These are phyloP conservation scores for Calonectria hawksworthii DNA, from an alignment of 2,329 filamentous ascomycete species.

Conservation along the genomic window DNA sequence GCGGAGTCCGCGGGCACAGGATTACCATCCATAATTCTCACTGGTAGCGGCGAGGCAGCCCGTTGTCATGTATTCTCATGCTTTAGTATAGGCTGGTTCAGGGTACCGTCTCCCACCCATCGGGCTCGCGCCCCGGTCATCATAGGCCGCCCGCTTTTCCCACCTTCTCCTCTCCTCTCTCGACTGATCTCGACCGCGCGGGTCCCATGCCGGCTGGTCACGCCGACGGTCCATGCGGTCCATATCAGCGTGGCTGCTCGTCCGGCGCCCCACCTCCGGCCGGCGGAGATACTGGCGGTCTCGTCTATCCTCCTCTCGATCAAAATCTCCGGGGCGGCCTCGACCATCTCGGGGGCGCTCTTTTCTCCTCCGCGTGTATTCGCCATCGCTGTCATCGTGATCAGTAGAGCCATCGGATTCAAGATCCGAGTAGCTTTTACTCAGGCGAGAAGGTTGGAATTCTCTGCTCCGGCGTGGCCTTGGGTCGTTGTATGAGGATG, in stretches of 20 bases:
- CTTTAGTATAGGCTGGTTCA: conserved; percentile 50
- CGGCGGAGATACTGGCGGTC: conserved; percentile 54
- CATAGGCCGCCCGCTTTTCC: conserved; percentile 50
- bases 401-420: conserved; percentile 54
- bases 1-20: background rate
- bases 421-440: conserved; percentile 58
- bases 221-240: conserved; percentile 61
- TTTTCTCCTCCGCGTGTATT: conserved; percentile 43
- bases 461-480: conserved; percentile 57
- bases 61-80: background rate
- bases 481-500: conserved; percentile 48
- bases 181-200: conserved; percentile 49
- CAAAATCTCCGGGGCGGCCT: conserved; percentile 54
- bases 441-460: conserved; percentile 57
- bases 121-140: conserved; percentile 50
- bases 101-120: conserved; percentile 56
- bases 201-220: conserved; percentile 52
- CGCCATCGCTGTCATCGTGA: conserved; percentile 50
- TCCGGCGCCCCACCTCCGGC: conserved; percentile 58
- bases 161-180: conserved; percentile 53
- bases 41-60: background rate
- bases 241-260: conserved; percentile 65
- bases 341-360: conserved; percentile 48
- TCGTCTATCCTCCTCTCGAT: conserved; percentile 54
- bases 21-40: background rate